Evolutionary conservation across 805 yeast species (phyloP), one percentile per base, ranked within the genome.

Genomic region (Myxozyma melibiosi): DNA sequence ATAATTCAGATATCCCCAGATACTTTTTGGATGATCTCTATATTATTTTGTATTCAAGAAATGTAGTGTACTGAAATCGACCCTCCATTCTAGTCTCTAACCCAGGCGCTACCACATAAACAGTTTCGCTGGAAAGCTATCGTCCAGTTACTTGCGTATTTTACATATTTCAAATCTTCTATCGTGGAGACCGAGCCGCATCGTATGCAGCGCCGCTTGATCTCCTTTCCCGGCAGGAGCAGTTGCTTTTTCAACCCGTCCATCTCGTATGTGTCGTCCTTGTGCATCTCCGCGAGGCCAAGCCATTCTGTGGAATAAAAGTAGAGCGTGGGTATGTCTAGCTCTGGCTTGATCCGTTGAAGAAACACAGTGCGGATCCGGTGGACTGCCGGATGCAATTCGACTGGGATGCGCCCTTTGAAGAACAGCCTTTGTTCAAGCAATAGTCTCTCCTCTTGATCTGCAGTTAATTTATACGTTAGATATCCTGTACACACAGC

Each of bases 111-210:
- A 13, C 94, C 94, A 70, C 96, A 88, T 34, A 87, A 73, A 71
- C 96, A 88, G 25, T 82, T 82, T 59, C 90, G 75, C 64, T 85
- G 90, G 68, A 83, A 84, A 1, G 85, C 84, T 73, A 82, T 75
- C 0, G 86, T 79, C 86, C 89, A 74, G 61, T 52, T 75, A 52
- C 58, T 65, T 59, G 34, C 69, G 62, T 25, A 31, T 30, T 49
- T 51, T 8, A 22, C 28, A 55, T 39, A 28, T 57, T 60, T 14
- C 73, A 74, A 20, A 59, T 43, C 79, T 72, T 69, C 71, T 51
- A 64, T 62, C 18, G 74, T 70, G 0, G 84, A 78, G 1, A 49
- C 72, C 34, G 78, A 74, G 3, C 84, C 84, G 67, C 88, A 83
- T 47, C 86, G 72, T 24, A 78, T 73, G 66, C 88, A 83, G 39